Evolutionary conservation across 2,329 filamentous ascomycete genomes (phyloP).

Genomic region (Colletotrichum cuscutae): DNA sequence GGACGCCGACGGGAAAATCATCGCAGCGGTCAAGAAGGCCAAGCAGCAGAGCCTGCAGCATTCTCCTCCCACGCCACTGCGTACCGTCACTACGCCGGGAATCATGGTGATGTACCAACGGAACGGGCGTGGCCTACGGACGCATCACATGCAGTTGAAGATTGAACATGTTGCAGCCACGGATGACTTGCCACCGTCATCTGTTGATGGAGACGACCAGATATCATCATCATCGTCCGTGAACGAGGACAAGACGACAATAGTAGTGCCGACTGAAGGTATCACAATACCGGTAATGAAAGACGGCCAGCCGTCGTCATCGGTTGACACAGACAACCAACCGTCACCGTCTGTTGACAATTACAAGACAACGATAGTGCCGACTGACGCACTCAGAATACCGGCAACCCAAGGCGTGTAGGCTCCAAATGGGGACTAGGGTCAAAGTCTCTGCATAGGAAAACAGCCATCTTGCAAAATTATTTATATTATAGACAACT

Average conservation of each 20-base stretch:
- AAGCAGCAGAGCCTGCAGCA: slow-evolving; percentile 1
- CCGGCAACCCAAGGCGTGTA: too few relatives aligned
- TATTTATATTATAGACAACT: not conserved
- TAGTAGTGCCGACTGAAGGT: too few relatives aligned
- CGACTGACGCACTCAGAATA: too few relatives aligned
- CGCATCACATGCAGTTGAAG: not conserved
- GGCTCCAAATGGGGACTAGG: not conserved
- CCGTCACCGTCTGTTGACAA: too few relatives aligned
- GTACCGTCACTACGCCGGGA: not conserved
- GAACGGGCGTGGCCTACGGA: not conserved
- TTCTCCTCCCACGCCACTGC: not conserved
- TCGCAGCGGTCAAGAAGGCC: slow-evolving; percentile 5
- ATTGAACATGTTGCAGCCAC: not conserved
- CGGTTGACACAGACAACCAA: too few relatives aligned
- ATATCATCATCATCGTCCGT: too few relatives aligned
- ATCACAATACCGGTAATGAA: too few relatives aligned
- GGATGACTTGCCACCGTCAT: not conserved
- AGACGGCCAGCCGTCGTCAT: too few relatives aligned
- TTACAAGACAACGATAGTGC: too few relatives aligned
- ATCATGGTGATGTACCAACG: not conserved
- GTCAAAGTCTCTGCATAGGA: not conserved
- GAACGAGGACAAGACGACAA: too few relatives aligned
- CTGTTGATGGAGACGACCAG: too few relatives aligned
- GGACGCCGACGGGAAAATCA: slow-evolving; percentile 20
- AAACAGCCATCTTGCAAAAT: not conserved